phyloP scores from a whole-genome alignment of 202 grass and related monocot genomes.

The Sporobolus alterniflorus region DNA sequence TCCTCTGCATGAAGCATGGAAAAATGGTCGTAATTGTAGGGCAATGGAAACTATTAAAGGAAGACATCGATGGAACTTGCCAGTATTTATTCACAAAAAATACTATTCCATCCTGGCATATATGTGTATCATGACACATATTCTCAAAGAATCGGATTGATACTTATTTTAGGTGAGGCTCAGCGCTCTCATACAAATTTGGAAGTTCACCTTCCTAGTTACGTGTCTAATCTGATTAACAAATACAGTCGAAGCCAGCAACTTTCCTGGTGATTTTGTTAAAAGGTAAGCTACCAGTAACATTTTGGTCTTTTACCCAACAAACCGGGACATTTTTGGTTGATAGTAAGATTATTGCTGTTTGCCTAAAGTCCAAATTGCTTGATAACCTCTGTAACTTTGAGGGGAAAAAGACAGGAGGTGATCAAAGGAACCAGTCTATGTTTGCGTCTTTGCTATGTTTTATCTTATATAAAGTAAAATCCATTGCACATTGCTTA shows the following conservation, averaged over 20 bases:
- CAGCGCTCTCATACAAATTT: background rate
- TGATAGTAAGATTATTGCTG: background rate
- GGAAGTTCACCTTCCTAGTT: background rate
- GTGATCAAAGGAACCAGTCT: background rate
- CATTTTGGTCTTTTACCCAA: constrained; percentile 16
- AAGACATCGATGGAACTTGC: background rate
- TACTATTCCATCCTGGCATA: constrained; percentile 8
- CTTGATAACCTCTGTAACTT: background rate
- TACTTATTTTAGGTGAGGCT: constrained; percentile 31
- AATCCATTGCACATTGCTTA: background rate
- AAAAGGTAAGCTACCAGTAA: background rate
- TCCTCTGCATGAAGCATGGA: constrained; percentile 56
- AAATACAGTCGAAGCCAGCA: background rate
- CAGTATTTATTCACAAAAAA: background rate
- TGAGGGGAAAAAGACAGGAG: background rate
- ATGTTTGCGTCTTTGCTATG: background rate
- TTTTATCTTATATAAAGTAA: constrained; percentile 18
- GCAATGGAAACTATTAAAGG: background rate
- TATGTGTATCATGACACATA: background rate
- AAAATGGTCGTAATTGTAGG: background rate
- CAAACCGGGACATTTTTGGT: background rate
- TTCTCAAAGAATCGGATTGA: background rate
- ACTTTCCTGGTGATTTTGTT: background rate
- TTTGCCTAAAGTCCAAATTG: background rate
- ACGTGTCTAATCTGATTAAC: constrained; percentile 11